Evolutionary conservation across 2,329 filamentous ascomycete genomes (phyloP), one percentile per base, ranked within the genome.

Genomic region (Microcyclospora pomicola): DNA sequence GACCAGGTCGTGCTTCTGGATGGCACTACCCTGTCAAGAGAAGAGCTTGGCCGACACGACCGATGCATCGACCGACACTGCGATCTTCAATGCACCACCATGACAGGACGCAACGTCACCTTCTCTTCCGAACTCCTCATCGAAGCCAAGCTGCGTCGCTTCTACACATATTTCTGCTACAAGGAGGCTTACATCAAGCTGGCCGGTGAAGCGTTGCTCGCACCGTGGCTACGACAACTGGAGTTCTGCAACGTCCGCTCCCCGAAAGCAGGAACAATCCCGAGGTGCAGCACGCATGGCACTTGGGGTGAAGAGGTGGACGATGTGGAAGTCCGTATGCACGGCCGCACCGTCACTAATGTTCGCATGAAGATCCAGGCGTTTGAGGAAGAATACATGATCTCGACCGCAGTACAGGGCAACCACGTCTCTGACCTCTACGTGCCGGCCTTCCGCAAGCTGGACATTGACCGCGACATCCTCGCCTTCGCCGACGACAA

Each of bases 101-200:
- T 50, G 24, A 52, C 48, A 33, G 61, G 60, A 3, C 53, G 59
- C 27, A 49, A 55, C 7, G 47, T 51, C 47, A 50, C 35, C 2
- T 61, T 71, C 42, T 56, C 53, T 28, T 64, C 61, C 2, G 62
- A 68, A 29, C 38, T 64, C 0, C 42, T 73, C n/a, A 62, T 72
- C 13, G 77, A 80, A 42, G 68, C 63, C 15, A 77, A 77, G 52
- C 63, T 87, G 19, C 68, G 80, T 5, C 68, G 72, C 37, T 88
- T 88, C 54, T 88, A 86, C 55, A 72, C 80, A 1, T 73, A 81
- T 42, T 88, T 82, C 78, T 83, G 79, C 56, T 69, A 84, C 56
- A 77, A 83, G 49, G 82, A 88, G 62, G 77, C 81, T 1, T 87
- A 83, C 55, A 77, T 87, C 59, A 88, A 87, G 70, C 76, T 88